Evolutionary conservation across 306 rosid genomes (phyloP), one percentile per base, ranked within the genome.

Genomic region (Gastrolobium villosum): DNA sequence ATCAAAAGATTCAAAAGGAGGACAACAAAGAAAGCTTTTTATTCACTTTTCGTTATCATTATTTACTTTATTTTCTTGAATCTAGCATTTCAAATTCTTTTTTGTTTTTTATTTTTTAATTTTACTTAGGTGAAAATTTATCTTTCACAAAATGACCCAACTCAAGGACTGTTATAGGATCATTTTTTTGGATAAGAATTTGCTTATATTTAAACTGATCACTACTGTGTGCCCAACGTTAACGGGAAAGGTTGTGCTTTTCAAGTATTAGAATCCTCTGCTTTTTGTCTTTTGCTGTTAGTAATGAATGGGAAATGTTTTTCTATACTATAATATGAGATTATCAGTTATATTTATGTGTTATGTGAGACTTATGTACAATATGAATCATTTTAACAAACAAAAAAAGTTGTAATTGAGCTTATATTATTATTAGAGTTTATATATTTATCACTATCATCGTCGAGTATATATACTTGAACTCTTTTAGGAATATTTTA

Each of bases 1-100:
- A 59, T 9, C 71, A 61, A 62, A 75, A 15, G 34, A 57, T 61
- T 75, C 67, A 28, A 76, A 75, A 76, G 45, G 54, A n/a, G 44
- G 74, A n/a, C 45, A 65, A 4, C 65, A 41, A 65, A 77, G 13
- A 46, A 52, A 63, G 52, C 36, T 40, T 40, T 63, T 40, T 0
- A 28, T 55, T 56, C 77, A 28, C 46, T 61, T 60, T 61, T 75
- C n/a, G 15, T 45, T 14, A 61, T 39, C 64, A 52, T 4, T 31
- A 28, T 4, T 39, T 15, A 39, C 53, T 26, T 59, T 31, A 9
- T 59, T 45, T 14, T 7, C 26, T 45, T 46, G 50, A 32, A 5
- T 34, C 46, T 2, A 74, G 35, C 14, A 15, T 59, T 41, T 73
- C 56, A 41, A 57, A 43, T 1, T 32, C 15, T 6, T 30, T 30